phyloP scores from a whole-genome alignment of 352 stramenopile species.

The Phytopythium helicoides region DNA sequence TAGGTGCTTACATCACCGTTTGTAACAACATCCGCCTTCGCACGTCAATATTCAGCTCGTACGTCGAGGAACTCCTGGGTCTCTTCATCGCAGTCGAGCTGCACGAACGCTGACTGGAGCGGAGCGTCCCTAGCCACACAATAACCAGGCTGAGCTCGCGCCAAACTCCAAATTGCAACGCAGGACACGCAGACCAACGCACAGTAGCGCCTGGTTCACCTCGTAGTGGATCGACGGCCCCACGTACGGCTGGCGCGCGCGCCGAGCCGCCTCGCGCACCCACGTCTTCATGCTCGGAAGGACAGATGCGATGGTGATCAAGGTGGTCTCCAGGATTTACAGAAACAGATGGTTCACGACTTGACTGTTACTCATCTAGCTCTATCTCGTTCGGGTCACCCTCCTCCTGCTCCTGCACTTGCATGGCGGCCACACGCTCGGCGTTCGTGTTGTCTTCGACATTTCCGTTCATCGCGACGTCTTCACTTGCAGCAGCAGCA shows the following conservation, averaged over 20 bases:
- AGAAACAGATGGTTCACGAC: background rate
- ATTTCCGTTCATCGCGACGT: background rate
- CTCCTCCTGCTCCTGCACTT: constrained; percentile 10
- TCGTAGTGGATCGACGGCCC: constrained; percentile 61
- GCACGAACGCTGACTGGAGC: constrained; percentile 60
- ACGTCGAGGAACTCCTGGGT: constrained; percentile 73
- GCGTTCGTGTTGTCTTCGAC: background rate
- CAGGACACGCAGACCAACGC: constrained; percentile 7
- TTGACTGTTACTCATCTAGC: constrained; percentile 21
- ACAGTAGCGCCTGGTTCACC: constrained; percentile 57
- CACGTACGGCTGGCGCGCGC: constrained; percentile 39
- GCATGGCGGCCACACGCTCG: background rate
- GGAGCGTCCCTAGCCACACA: constrained; percentile 39
- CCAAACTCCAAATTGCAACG: background rate
- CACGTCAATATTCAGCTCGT: too few species aligned
- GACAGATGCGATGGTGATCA: background rate
- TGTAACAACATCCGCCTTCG: too few species aligned
- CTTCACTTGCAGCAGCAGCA: constrained; percentile 1
- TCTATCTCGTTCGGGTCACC: constrained; percentile 34
- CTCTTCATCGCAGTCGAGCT: constrained; percentile 74
- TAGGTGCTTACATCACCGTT: too few species aligned
- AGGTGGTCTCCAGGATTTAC: background rate
- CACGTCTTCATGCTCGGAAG: constrained; percentile 72
- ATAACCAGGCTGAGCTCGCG: background rate
- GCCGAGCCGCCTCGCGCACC: constrained; percentile 60